Conservation (phyloP, 2,329 filamentous ascomycete genomes). For the Penicillium sp. region DNA sequence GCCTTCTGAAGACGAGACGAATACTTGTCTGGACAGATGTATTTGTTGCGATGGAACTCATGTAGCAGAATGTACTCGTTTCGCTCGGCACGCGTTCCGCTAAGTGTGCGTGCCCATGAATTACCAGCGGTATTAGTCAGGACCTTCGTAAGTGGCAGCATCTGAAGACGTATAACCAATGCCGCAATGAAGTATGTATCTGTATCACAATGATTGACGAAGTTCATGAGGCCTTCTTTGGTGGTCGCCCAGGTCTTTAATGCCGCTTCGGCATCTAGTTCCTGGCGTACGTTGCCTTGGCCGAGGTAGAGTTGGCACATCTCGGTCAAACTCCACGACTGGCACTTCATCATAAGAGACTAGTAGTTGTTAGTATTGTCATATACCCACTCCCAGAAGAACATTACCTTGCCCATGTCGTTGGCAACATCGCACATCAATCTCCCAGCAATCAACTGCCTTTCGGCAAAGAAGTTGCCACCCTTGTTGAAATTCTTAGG, state of each 20-base stretch:
- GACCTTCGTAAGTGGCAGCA: conserved; percentile 90
- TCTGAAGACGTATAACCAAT: conserved; percentile 81
- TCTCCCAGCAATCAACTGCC: conserved; percentile 83
- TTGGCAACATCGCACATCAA: conserved; percentile 93
- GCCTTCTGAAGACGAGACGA: conserved; percentile 71
- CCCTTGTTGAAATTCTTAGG: conserved; percentile 81
- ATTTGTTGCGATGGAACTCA: conserved; percentile 95
- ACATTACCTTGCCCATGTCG: conserved; percentile 76
- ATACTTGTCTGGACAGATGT: conserved; percentile 95
- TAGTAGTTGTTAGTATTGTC: conserved; percentile 32
- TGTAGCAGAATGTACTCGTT: conserved; percentile 99
- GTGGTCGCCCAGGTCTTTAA: conserved; percentile 83
- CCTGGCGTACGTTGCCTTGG: conserved; percentile 69
- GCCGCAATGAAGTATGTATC: conserved; percentile 97
- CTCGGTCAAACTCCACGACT: conserved; percentile 96
- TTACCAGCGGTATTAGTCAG: conserved; percentile 96
- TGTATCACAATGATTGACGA: conserved; percentile 87
- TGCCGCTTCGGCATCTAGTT: conserved; percentile 84
- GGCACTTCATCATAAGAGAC: conserved; percentile 94
- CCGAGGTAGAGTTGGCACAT: conserved; percentile 92
- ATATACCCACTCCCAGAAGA: neutral
- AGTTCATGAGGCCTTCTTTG: conserved; percentile 85
- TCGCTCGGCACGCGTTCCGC: conserved; percentile 91
- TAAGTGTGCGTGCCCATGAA: conserved; percentile 94
- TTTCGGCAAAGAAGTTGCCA: conserved; percentile 88